Evolutionary conservation across 306 rosid genomes (phyloP).

Genomic region (Cicer yamashitae): DNA sequence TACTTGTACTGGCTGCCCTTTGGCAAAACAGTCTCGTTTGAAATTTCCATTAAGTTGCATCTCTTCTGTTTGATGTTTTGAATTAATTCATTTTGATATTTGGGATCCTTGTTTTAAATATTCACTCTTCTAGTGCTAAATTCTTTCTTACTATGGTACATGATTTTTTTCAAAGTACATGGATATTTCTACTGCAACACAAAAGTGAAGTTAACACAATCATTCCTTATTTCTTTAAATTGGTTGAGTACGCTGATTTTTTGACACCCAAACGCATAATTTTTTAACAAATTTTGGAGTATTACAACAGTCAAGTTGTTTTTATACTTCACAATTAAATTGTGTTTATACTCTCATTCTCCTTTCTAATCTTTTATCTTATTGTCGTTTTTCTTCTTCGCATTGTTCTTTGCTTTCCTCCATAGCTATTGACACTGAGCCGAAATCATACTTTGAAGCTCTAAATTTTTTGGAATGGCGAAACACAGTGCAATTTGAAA

Average conservation of each 20-base stretch:
- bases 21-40: background rate
- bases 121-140: slow-evolving; percentile 6
- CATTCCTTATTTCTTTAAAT: background rate
- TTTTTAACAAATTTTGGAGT: background rate
- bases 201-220: slow-evolving; percentile 16
- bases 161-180: background rate
- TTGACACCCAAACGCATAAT: background rate
- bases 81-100: background rate
- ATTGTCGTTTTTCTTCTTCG: background rate
- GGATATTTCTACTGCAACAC: slow-evolving; percentile 21
- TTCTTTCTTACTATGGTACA: background rate
- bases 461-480: background rate
- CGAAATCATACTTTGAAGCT: background rate
- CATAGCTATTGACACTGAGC: background rate
- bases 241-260: background rate
- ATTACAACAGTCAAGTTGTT: background rate
- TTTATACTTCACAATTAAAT: background rate
- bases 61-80: background rate
- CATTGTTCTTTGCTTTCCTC: background rate
- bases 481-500: background rate
- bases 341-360: background rate
- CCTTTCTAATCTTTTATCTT: background rate
- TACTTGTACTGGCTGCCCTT: background rate
- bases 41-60: background rate
- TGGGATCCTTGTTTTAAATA: background rate